Evolutionary conservation across 2,329 filamentous ascomycete species (phyloP).

Genomic region (Xylaria sp.): DNA sequence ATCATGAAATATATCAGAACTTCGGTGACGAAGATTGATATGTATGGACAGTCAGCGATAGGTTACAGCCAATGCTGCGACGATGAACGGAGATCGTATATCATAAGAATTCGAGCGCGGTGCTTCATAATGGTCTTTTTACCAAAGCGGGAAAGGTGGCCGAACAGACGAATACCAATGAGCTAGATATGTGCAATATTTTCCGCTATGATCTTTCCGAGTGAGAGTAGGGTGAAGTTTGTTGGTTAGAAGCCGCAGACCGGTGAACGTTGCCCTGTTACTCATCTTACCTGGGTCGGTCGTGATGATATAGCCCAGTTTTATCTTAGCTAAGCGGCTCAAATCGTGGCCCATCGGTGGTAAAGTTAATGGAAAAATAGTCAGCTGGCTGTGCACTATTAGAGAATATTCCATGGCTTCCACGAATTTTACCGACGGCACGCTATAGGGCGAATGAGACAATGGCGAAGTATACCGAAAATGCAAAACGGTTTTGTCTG

Average conservation of each 20-base stretch:
- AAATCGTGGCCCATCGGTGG: background rate
- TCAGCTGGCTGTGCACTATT: background rate
- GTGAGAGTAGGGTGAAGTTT: slow-evolving; percentile 1
- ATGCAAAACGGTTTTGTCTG: background rate
- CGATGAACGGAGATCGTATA: slow-evolving; percentile 12
- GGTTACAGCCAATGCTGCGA: slow-evolving; percentile 10
- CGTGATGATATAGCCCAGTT: background rate
- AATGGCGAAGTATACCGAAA: background rate
- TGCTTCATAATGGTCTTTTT: background rate
- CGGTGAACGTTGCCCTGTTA: slow-evolving; percentile 13
- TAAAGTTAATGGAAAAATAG: background rate
- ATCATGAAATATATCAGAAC: background rate
- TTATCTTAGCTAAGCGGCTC: background rate
- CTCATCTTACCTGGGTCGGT: background rate
- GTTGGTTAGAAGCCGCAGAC: background rate
- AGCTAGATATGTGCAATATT: background rate
- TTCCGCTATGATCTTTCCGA: background rate
- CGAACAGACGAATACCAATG: background rate
- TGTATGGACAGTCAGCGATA: background rate
- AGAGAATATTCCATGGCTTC: background rate
- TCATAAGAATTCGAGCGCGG: background rate
- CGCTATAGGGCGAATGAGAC: background rate
- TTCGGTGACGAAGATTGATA: background rate
- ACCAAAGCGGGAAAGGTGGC: background rate
- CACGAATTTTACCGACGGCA: background rate